Conservation (phyloP, 768 basidiomycete species). For the Calocybe indica region DNA sequence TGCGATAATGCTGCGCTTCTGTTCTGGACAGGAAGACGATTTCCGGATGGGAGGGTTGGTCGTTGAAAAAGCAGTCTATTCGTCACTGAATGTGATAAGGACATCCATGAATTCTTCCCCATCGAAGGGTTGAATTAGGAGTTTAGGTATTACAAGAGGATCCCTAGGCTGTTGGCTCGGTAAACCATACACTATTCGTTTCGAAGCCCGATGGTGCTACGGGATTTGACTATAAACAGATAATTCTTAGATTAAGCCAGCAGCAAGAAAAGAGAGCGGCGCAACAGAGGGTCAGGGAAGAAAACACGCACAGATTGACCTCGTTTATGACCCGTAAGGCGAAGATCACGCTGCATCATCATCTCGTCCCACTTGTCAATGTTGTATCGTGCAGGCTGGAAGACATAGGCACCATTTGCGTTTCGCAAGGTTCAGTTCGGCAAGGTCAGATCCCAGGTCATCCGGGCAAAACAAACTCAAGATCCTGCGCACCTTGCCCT, state of each 20-base stretch:
- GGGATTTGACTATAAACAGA: conserved; percentile 49
- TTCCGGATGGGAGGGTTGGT: too few relatives aligned
- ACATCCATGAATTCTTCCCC: background rate
- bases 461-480: background rate
- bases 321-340: conserved; percentile 80
- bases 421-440: background rate
- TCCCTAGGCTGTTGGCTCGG: conserved; percentile 42
- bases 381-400: conserved; percentile 76
- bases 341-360: conserved; percentile 92
- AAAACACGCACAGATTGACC: conserved; percentile 70
- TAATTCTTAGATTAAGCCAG: background rate
- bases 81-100: background rate
- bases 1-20: too few relatives aligned
- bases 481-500: conserved; percentile 66
- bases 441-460: background rate
- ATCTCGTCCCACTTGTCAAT: conserved; percentile 90
- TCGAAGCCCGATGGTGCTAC: conserved; percentile 64
- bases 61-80: too few relatives aligned
- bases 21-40: too few relatives aligned
- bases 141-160: background rate
- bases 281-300: background rate
- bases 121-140: background rate
- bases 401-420: background rate
- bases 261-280: background rate
- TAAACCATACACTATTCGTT: conserved; percentile 71